These are phyloP conservation scores for Theobroma grandiflorum DNA, from an alignment of 441 rosid species.

Conservation along the genomic window DNA sequence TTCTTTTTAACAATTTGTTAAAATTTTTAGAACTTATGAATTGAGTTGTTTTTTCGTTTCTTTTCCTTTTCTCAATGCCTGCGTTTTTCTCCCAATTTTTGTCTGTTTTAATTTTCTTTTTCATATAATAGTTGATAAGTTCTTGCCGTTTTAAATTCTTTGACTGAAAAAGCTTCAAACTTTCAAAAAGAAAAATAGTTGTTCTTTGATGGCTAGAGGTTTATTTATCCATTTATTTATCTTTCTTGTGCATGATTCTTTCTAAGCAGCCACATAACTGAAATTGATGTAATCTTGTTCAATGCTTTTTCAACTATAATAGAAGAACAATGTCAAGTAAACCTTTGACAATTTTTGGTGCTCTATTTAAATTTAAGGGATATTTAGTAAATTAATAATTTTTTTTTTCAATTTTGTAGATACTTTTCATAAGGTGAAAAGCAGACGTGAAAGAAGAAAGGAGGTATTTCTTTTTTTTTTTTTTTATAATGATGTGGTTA, in stretches of 20 bases:
- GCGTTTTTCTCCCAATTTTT: background rate
- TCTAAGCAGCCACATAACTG: background rate
- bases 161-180: background rate
- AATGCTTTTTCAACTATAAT: background rate
- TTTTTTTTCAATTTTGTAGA: conserved; percentile 42
- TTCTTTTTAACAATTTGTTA: background rate
- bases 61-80: background rate
- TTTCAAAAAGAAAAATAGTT: background rate
- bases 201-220: background rate
- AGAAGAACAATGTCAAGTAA: conserved; percentile 5
- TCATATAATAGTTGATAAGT: background rate
- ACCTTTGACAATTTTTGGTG: background rate
- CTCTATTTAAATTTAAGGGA: background rate
- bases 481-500: background rate
- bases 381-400: conserved; percentile 21
- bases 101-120: background rate
- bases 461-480: conserved; percentile 44
- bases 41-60: background rate
- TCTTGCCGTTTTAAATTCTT: background rate
- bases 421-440: conserved; percentile 68
- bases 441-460: conserved; percentile 66
- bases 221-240: background rate
- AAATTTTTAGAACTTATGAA: background rate
- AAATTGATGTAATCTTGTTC: background rate
- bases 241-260: background rate